These are phyloP conservation scores for Cupressus sempervirens DNA, from an alignment of 75 land plant species.

Conservation along the genomic window DNA sequence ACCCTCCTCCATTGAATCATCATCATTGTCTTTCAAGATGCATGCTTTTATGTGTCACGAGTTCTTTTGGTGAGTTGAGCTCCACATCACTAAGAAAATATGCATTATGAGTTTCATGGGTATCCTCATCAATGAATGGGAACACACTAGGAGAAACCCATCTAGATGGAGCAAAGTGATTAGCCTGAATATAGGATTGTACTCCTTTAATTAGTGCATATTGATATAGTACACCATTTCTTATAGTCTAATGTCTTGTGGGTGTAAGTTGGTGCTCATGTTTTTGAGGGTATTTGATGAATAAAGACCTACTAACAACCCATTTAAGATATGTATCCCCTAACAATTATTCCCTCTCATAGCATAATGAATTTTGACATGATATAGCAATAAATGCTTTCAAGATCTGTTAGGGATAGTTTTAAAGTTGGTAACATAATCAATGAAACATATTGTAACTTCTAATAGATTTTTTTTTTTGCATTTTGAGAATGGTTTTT, in stretches of 20 bases:
- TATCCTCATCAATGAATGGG: too few species aligned
- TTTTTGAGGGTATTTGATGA: conserved; percentile 89
- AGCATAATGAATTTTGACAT: conserved; percentile 97
- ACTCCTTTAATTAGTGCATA: conserved; percentile 84
- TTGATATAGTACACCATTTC: conserved; percentile 90
- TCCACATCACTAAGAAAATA: too few species aligned
- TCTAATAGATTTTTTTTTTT: too few species aligned
- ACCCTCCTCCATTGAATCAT: too few species aligned
- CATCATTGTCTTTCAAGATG: too few species aligned
- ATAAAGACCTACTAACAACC: conserved; percentile 94
- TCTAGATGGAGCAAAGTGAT: too few species aligned
- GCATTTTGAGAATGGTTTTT: background rate
- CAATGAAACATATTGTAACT: too few species aligned
- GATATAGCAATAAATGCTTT: conserved; percentile 99
- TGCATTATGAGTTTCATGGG: too few species aligned
- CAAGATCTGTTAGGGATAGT: conserved; percentile 57
- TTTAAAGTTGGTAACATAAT: background rate
- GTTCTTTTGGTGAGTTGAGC: too few species aligned
- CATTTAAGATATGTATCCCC: conserved; percentile 99
- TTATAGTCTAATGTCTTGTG: conserved; percentile 97
- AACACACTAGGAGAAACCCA: too few species aligned
- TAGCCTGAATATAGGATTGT: conserved; percentile 92
- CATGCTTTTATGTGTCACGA: too few species aligned
- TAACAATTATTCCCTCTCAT: conserved; percentile 92
- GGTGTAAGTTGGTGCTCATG: conserved; percentile 97